Percentiles rank a stretch among this genome's conserved stretches.
Conservation (phyloP, 768 basidiomycete species). For the Lactarius vividus region DNA sequence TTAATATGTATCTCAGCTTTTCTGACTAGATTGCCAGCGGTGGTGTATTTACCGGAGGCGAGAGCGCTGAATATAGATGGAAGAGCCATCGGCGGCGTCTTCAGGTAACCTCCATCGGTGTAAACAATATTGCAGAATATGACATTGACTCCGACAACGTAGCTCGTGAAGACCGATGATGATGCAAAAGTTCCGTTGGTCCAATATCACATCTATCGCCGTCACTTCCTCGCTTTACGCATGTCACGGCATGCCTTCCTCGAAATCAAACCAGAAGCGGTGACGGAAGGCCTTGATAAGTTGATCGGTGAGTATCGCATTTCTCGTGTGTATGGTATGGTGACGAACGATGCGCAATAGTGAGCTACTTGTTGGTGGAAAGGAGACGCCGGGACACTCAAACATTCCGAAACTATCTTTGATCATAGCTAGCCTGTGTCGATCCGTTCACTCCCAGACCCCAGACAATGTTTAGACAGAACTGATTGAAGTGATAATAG, state of each 20-base stretch:
- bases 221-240: conserved; percentile 48
- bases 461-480: neutral
- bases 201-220: conserved; percentile 44
- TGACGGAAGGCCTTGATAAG: conserved; percentile 38
- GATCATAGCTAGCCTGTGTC: neutral
- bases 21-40: conserved; percentile 36
- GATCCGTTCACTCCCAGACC: neutral
- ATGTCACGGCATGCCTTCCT: conserved; percentile 49
- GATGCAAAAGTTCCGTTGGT: conserved; percentile 42
- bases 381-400: conserved; percentile 37
- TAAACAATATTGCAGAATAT: neutral
- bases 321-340: neutral
- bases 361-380: conserved; percentile 48
- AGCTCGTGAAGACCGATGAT: conserved; percentile 47
- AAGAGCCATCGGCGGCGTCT: conserved; percentile 45
- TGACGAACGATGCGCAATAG: conserved; percentile 30
- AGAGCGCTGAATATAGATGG: conserved; percentile 44
- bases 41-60: conserved; percentile 40
- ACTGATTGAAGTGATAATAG: neutral
- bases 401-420: neutral
- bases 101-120: conserved; percentile 36
- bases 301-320: conserved; percentile 40
- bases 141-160: conserved; percentile 1
- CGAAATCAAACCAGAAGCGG: conserved; percentile 45
- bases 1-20: neutral